These are phyloP conservation scores for Poterioochromonas sp. DNA, from an alignment of 352 stramenopile genomes.

Conservation along the genomic window DNA sequence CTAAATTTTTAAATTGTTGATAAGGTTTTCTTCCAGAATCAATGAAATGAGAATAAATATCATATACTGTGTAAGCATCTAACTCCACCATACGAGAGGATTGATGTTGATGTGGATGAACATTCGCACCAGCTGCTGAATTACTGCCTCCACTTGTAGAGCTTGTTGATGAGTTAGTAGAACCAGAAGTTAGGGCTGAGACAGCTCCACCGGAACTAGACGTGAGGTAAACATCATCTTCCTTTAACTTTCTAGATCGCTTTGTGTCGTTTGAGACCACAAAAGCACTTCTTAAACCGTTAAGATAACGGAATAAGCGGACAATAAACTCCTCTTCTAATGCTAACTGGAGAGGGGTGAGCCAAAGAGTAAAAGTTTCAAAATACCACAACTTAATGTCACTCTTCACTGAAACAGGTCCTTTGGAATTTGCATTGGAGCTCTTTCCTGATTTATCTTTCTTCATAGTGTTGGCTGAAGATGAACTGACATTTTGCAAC, in stretches of 20 bases:
- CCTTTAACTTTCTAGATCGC: background rate
- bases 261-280: background rate
- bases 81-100: no score
- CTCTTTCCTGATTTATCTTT: background rate
- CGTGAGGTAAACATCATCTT: slow-evolving; percentile 7
- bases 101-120: no score
- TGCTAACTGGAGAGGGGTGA: slow-evolving; percentile 13
- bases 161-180: no score
- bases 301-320: background rate
- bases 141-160: no score
- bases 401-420: background rate
- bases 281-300: background rate
- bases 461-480: background rate
- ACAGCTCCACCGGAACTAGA: no score
- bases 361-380: slow-evolving; percentile 28
- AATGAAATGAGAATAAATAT: background rate
- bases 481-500: background rate
- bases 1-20: background rate
- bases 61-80: background rate
- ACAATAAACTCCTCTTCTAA: slow-evolving; percentile 33
- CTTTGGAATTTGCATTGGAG: no score
- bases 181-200: no score
- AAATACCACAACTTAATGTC: slow-evolving; percentile 28
- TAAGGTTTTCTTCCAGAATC: background rate
- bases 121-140: no score